phyloP scores from a whole-genome alignment of 148 eudicot species.

The Pharnaceum exiguum region DNA sequence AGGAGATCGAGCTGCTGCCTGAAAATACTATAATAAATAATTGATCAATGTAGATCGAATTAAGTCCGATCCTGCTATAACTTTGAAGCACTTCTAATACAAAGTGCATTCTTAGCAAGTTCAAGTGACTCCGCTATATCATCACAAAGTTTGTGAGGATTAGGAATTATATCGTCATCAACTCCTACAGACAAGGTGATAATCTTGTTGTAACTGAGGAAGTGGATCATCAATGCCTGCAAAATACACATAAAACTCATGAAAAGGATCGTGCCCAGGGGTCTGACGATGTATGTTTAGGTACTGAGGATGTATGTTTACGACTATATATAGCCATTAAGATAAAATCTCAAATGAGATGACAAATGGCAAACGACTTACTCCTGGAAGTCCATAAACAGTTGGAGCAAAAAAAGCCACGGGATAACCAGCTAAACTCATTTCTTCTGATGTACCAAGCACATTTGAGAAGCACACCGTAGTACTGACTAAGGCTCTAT shows the following conservation, averaged over 20 bases:
- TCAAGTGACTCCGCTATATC: slow-evolving; percentile 43
- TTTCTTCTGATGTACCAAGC: slow-evolving; percentile 64
- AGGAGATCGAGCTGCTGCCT: too few species aligned
- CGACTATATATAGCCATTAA: too few species aligned
- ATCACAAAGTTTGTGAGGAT: slow-evolving; percentile 48
- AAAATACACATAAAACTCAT: not conserved
- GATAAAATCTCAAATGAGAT: too few species aligned
- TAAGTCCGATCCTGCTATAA: too few species aligned
- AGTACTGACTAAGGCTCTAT: slow-evolving; percentile 20
- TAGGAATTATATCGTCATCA: slow-evolving; percentile 40
- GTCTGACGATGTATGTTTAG: not conserved
- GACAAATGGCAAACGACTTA: too few species aligned
- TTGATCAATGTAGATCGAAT: too few species aligned
- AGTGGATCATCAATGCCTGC: slow-evolving; percentile 61
- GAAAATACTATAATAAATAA: too few species aligned
- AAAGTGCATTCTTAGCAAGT: slow-evolving; percentile 34
- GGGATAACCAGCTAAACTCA: slow-evolving; percentile 55
- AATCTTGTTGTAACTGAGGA: slow-evolving; percentile 54
- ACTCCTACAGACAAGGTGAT: slow-evolving; percentile 37
- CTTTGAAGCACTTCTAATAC: too few species aligned
- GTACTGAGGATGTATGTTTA: too few species aligned
- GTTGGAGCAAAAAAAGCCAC: slow-evolving; percentile 56
- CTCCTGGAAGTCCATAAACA: slow-evolving; percentile 52
- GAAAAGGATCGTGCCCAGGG: not conserved
- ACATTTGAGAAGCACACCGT: slow-evolving; percentile 63